Conservation (phyloP, 345 rosid genomes). For the Pugionium dolabratum region DNA sequence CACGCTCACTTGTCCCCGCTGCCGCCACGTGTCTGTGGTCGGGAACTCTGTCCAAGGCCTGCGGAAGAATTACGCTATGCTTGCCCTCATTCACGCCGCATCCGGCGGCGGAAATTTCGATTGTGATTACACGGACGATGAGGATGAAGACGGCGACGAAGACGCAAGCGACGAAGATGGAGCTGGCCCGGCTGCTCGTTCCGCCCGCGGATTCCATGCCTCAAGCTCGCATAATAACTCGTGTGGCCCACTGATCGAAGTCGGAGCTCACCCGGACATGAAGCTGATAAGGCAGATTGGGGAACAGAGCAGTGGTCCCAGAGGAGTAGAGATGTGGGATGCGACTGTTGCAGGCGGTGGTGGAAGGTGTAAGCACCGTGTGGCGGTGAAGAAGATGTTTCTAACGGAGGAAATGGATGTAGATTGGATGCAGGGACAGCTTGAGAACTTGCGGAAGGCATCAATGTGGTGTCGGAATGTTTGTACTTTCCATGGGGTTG, state of each 20-base stretch:
- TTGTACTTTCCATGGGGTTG: conserved; percentile 84
- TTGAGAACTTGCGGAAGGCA: conserved; percentile 66
- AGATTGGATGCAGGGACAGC: conserved; percentile 81
- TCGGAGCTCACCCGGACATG: conserved; percentile 68
- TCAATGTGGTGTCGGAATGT: conserved; percentile 97
- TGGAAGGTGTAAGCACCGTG: conserved; percentile 62
- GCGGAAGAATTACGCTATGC: conserved; percentile 81
- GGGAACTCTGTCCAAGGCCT: conserved; percentile 91
- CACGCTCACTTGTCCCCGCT: conserved; percentile 79
- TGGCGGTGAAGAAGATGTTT: conserved; percentile 73
- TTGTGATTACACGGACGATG: conserved; percentile 72
- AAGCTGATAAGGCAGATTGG: conserved; percentile 64
- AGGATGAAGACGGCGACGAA: conserved; percentile 52
- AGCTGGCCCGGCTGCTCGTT: conserved; percentile 27
- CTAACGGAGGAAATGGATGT: conserved; percentile 70
- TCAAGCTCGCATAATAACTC: conserved; percentile 56
- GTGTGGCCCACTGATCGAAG: conserved; percentile 78
- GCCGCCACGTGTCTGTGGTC: conserved; percentile 85
- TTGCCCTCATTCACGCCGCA: conserved; percentile 64
- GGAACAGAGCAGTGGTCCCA: conserved; percentile 47
- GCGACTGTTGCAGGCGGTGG: conserved; percentile 54
- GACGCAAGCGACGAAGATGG: conserved; percentile 35
- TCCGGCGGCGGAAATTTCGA: conserved; percentile 54
- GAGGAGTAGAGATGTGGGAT: conserved; percentile 78
- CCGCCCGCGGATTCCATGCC: conserved; percentile 53